Base-by-base conservation (phyloP, 352 stramenopile genomes). In the Stramenopiles sp. region DNA sequence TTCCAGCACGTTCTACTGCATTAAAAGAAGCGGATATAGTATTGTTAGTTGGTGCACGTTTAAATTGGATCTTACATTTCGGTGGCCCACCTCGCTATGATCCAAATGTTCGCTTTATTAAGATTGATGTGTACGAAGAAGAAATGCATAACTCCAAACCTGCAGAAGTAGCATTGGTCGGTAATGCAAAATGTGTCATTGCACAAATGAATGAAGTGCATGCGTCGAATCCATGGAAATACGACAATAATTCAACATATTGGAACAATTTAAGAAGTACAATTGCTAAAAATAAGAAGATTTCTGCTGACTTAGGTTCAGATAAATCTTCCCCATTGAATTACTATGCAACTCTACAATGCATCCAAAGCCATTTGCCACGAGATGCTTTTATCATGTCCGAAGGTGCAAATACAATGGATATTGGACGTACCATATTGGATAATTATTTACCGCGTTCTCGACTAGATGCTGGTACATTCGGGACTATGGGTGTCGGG, bases 61-160 rank as follows among this genome's bases (percentile, higher is more conserved):
- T 82, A 23, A 82, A 82, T 78, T 82, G 80, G 80, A 82, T 82
- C 7, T 78, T 82, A 7, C 80, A 82, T 32, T 82, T 80, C 80
- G 80, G 80, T 23, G 30, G 77, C 0, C 23, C 80, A 0, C 78
- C 78, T 30, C 63, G 79, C 27, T 82, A 78, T 30, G 43, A 13
- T 30, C 79, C 80, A 53, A 78, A 80, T 30, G 78, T 79, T 6
- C 82, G 82, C 6, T 79, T 82, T 80, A 82, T 82, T 38, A 78
- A 82, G 27, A 63, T 82, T n/a, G 80, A 82, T 33, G 30, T 82
- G 23, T 43, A 30, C 32, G 43, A 78, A 30, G 79, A 82, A 29
- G 79, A 38, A 31, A 63, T 82, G 23, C 78, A 43, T 7, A 4
- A 53, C 13, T 53, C 38, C 38, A 53, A 13, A 13, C 38, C 38